Percentiles rank a stretch among this genome's conserved stretches.
Conservation (phyloP, 306 rosid species). For the Vachellia collinsii region DNA sequence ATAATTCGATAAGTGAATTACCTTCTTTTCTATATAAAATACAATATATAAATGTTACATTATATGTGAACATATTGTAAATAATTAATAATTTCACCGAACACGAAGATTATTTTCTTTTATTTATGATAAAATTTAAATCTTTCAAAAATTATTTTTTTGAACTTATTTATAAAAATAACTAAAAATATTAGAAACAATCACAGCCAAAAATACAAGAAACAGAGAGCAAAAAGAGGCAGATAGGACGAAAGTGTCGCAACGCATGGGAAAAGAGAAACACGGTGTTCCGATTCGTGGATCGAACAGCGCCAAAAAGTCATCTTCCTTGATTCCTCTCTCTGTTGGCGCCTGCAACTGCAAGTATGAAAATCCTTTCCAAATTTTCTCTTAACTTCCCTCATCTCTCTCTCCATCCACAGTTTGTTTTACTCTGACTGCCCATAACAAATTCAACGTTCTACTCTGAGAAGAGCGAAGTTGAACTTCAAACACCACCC, state of each 20-base stretch:
- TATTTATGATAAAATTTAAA: too few species aligned
- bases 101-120: too few species aligned
- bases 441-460: conserved; percentile 23
- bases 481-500: conserved; percentile 14
- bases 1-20: too few species aligned
- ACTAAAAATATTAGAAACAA: too few species aligned
- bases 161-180: too few species aligned
- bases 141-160: too few species aligned
- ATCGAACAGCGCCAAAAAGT: conserved; percentile 58
- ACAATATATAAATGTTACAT: too few species aligned
- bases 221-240: not conserved
- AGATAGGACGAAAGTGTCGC: not conserved
- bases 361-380: conserved; percentile 59
- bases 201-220: too few species aligned
- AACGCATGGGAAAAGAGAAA: conserved; percentile 47
- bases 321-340: conserved; percentile 1
- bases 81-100: too few species aligned
- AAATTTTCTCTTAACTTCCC: conserved; percentile 46
- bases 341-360: conserved; percentile 56
- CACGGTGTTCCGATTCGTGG: conserved; percentile 60
- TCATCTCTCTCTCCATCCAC: conserved; percentile 47
- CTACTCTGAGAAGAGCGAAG: not conserved
- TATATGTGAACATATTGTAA: too few species aligned
- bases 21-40: too few species aligned
- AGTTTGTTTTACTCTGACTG: conserved; percentile 42